A percentile compares a stretch with the other conserved stretches of the same genome.
These are phyloP conservation scores for Baudoinia panamericana DNA, from an alignment of 495 filamentous ascomycete genomes.

Conservation along the genomic window DNA sequence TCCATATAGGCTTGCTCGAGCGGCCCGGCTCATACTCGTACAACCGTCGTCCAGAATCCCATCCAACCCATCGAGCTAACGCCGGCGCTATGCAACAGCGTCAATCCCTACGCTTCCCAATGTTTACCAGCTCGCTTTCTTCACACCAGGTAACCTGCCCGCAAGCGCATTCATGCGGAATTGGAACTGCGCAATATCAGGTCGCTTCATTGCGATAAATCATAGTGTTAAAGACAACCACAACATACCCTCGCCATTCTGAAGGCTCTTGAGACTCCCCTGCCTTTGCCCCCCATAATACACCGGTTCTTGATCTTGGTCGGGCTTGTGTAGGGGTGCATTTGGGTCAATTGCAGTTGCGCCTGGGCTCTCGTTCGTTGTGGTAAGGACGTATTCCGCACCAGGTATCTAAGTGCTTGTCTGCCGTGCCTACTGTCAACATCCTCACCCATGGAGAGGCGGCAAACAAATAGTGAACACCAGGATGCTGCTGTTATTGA, in stretches of 20 bases:
- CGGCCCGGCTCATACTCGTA: too few species aligned
- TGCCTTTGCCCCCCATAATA: conserved; percentile 70
- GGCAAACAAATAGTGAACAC: conserved; percentile 6
- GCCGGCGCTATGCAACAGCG: neutral
- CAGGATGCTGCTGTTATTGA: neutral
- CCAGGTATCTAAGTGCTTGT: conserved; percentile 90
- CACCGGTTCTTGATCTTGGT: conserved; percentile 93
- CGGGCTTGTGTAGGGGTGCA: conserved; percentile 84
- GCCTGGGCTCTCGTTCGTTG: conserved; percentile 71
- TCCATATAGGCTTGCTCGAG: too few species aligned
- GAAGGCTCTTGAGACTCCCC: conserved; percentile 81
- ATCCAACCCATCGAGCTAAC: neutral
- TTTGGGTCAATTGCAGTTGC: conserved; percentile 80
- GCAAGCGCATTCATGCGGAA: conserved; percentile 79
- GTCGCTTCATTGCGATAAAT: conserved; percentile 8
- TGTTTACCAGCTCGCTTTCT: conserved; percentile 88
- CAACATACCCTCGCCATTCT: conserved; percentile 71
- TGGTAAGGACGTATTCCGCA: conserved; percentile 80
- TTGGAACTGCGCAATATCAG: too few species aligned
- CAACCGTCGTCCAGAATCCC: neutral
- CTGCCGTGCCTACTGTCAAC: conserved; percentile 32
- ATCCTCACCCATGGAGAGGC: neutral
- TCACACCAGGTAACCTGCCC: conserved; percentile 84
- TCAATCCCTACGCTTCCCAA: neutral
- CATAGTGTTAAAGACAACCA: conserved; percentile 1